Evolutionary conservation across 495 filamentous ascomycete genomes (phyloP), one percentile per base, ranked within the genome.

Genomic region (Pyrenula massariospora): DNA sequence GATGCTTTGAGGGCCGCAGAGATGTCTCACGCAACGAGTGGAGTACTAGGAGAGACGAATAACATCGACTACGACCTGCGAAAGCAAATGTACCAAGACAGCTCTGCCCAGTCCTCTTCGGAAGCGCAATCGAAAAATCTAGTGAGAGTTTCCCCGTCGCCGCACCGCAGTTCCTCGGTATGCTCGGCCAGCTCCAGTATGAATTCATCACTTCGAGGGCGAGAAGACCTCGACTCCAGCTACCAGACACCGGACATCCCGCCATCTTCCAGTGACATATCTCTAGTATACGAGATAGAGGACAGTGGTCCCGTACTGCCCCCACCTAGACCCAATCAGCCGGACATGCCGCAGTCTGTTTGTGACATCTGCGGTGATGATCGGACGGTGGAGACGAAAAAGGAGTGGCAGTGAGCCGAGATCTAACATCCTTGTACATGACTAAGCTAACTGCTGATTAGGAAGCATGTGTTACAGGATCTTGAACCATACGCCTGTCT

Each of bases 401-500:
- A 21, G 50, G 50, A 52, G 50, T 52, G 50, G 50, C 50, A 52
- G 50, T 52, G 20, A 20, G 50, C 20, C 15, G 31, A 42, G 15
- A 15, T 8, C 20, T 19, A 52, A 10, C 8, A 19, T 10, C 8
- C n/a, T 52, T 52, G 50, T 8, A n/a, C 8, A 8, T 10, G n/a
- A 52, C 22, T 10, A 8, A 8, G 19, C 22, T 20, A 52, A 20
- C 19, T 20, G 20, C 8, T 54, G 3, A 42, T 10, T 47, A 60
- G 58, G 24, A 54, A 54, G 25, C 58, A 60, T 51, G 58, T 60
- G 24, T 58, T 60, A 24, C 3, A 24, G 12, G 59, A 61, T 56
- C 25, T 58, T 1, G 19, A 48, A 15, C 57, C 59, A 10, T 61
- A 61, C 31, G 36, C 58, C 15, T 61, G 59, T 31, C 55, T 56